Evolutionary conservation across 345 rosid species (phyloP), one percentile per base, ranked within the genome.

Genomic region (Cardamine occulta): DNA sequence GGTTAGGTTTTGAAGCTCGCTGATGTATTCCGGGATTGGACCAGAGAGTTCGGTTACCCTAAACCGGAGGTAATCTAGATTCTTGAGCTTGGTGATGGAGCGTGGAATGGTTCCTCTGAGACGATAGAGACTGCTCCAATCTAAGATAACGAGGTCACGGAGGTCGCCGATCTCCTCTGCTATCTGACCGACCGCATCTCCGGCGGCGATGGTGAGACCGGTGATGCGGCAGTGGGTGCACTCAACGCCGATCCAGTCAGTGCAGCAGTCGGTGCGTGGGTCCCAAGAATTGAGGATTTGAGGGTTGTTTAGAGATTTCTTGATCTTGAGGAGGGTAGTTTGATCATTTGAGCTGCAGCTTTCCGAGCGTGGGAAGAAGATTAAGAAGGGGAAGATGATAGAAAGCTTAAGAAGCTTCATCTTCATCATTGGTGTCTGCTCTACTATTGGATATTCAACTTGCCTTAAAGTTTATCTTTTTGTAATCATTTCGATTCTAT

Each of bases 251-350:
- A 82, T 79, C 96, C 96, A 90, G 14, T 72, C 18, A 31, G 28
- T 90, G 80, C 96, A 90, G 83, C 96, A 92, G 63, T 87, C 91
- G 7, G 86, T 70, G 40, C 77, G 74, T 2, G 86, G 79, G 8
- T 81, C 34, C 97, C 97, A 89, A 1, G 96, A 88, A 52, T 86
- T 80, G 47, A 88, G 80, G 40, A 80, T 78, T 82, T 83, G 82
- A 60, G 96, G 91, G 68, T 89, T 70, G 70, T 85, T 84, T 21
- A 88, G 80, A 55, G 85, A 70, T 52, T 80, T 57, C 61, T 85
- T 87, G 68, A 89, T 85, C 9, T 80, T 75, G 59, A 92, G 83
- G 35, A 92, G 92, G 64, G 76, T 86, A 37, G 65, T 65, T 64
- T 89, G 88, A 81, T 89, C 93, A 8, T 51, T 31, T 21, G 86